Base-by-base conservation (phyloP, 2,329 filamentous ascomycete species). In the Chaetomium strumarium region DNA sequence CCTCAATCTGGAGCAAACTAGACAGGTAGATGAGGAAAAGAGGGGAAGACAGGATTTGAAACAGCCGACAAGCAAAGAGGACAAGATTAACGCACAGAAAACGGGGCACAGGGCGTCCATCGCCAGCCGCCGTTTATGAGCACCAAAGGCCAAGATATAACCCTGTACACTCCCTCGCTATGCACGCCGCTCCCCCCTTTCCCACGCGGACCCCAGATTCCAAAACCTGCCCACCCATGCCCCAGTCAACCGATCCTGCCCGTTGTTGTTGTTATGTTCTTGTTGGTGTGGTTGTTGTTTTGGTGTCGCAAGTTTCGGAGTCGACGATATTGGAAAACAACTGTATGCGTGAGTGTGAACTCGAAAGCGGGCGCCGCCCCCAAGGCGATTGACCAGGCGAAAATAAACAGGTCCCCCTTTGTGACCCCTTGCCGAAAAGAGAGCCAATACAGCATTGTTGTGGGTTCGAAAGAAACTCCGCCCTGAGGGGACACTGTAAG, bases 11-110 rank as follows among this genome's bases (percentile, higher is more conserved):
- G 48, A 55, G 52, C 52, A 51, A 48, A 48, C 33, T 51, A 42
- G 39, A 40, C 46, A 50, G 38, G 44, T 47, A 44, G 45, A 48
- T 45, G 39, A 49, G 51, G 49, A 36, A 52, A 52, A 55, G 60
- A 54, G 59, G 58, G 51, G 55, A 51, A 20, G 31, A 37, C 34
- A 37, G 16, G 14, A 37, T 34, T 34, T 10, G 33, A 46, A 55
- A 49, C 31, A 38, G 20, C 44, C 37, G 20, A 43, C 20, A 56
- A 52, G 50, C 14, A 40, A 56, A 49, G 36, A 40, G 42, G 45
- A 55, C 53, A 59, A 54, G 49, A 60, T 54, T 52, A 58, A 56
- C 63, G 62, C 64, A 63, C 66, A 68, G 65, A 64, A 64, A 57
- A 55, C 52, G 50, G 55, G 50, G 46, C 50, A 46, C 30, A 34